Evolutionary conservation across 768 basidiomycete genomes (phyloP), one percentile per base, ranked within the genome.

Genomic region (Mycena venus): DNA sequence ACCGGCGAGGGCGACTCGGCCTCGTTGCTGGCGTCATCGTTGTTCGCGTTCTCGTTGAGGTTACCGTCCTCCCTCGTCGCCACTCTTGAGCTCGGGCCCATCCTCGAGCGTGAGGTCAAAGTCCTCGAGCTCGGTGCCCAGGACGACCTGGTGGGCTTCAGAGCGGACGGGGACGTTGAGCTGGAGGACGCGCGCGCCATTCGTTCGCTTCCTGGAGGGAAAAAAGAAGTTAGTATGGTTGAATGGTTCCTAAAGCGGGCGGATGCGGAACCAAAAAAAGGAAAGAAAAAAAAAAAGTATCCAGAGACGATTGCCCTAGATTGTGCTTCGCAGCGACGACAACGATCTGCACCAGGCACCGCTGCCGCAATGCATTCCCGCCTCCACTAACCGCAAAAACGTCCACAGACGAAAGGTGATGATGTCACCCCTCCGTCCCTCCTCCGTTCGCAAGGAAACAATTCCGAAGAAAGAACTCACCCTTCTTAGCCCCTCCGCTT

Each of bases 121-220:
- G 31, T 74, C 73, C 44, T 74, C 73, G 62, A 70, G 21, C 49
- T 74, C 68, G 61, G 51, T 68, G 73, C 68, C 62, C 21, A 74
- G 68, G 25, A 74, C 68, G 21, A 58, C 44, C n/a, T 61, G 62
- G 66, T 74, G 65, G 19, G 60, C 67, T 12, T 74, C 67, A 60
- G 65, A 25, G 62, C 73, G 73, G 10, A 34, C 8, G 53, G 69
- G 74, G 38, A 70, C n/a, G 3, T 67, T 70, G 64, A 75, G 69
- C 29, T 29, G 25, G 15, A 58, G 70, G 59, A 75, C 55, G 62
- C 64, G 64, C 25, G 47, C 74, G 64, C 74, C 74, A 75, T 71
- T 71, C 70, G 70, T 75, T 75, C 25, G 72, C 64, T 75, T 75
- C 74, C 69, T 72, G 38, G 4, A n/a, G 3, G 40, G 32, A n/a